These are phyloP conservation scores for Pythium scleroteichum DNA, from an alignment of 352 stramenopile species.

Conservation along the genomic window DNA sequence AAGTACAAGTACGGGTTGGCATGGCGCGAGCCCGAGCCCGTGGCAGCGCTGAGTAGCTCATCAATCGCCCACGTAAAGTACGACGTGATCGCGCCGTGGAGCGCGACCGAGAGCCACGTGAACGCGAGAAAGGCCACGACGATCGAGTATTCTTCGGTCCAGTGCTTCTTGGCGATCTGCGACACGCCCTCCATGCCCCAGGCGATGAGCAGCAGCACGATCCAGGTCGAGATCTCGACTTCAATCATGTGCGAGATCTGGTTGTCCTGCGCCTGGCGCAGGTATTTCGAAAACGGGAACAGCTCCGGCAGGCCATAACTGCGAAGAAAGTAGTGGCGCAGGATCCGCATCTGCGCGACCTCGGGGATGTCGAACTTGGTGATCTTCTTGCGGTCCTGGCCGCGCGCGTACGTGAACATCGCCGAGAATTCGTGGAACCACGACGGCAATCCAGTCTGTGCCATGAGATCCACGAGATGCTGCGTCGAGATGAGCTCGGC, in stretches of 20 bases:
- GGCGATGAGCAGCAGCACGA: conserved; percentile 23
- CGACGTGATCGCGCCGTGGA: conserved; percentile 19
- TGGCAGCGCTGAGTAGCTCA: conserved; percentile 18
- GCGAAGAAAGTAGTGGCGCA: conserved; percentile 31
- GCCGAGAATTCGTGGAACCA: conserved; percentile 10
- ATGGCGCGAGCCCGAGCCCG: not conserved
- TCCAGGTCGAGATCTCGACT: conserved; percentile 64
- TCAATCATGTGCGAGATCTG: conserved; percentile 84
- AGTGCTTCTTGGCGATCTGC: conserved; percentile 5
- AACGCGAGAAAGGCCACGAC: conserved; percentile 24
- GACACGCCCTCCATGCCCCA: conserved; percentile 18
- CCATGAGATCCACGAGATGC: conserved; percentile 27
- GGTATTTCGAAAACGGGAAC: conserved; percentile 73
- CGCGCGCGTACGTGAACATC: not conserved
- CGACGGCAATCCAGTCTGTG: conserved; percentile 1
- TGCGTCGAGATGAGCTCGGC: conserved; percentile 30
- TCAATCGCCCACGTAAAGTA: conserved; percentile 33
- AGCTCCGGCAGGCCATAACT: conserved; percentile 26
- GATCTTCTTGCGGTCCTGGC: conserved; percentile 4
- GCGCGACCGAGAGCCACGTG: conserved; percentile 22
- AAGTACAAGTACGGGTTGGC: conserved; percentile 19
- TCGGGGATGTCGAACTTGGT: conserved; percentile 16
- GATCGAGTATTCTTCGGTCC: conserved; percentile 10
- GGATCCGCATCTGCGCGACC: conserved; percentile 22
- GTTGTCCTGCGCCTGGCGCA: conserved; percentile 69